Evolutionary conservation across 106 monocot genomes (phyloP).

Genomic region (Dioscorea zingiberensis): DNA sequence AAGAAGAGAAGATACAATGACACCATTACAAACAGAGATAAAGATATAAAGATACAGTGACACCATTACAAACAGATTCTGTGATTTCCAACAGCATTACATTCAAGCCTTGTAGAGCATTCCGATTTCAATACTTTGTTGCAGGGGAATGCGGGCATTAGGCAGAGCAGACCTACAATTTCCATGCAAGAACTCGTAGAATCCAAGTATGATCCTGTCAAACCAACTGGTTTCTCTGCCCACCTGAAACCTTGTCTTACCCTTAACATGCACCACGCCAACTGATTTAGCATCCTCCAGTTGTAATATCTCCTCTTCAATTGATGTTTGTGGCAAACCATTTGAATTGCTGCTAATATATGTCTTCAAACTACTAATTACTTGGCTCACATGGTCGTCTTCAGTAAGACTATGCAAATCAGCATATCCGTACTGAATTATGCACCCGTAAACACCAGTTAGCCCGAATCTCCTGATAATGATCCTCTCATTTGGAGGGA

Average conservation of each 20-base stretch:
- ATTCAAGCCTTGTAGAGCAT: conserved; percentile 61
- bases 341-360: conserved; percentile 22
- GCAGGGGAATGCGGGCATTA: conserved; percentile 35
- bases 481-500: conserved; percentile 36
- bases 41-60: no score
- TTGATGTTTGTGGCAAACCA: background rate
- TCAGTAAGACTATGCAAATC: conserved; percentile 29
- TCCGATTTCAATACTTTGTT: conserved; percentile 59
- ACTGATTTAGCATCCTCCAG: conserved; percentile 32
- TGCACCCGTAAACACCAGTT: conserved; percentile 46
- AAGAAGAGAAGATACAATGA: no score
- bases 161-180: conserved; percentile 68
- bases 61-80: no score
- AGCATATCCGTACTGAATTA: conserved; percentile 61
- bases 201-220: conserved; percentile 52
- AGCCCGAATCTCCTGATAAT: conserved; percentile 33
- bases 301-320: conserved; percentile 29
- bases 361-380: conserved; percentile 19
- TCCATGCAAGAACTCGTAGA: conserved; percentile 68
- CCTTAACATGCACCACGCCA: conserved; percentile 58
- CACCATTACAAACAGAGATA: no score
- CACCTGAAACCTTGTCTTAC: conserved; percentile 59
- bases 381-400: conserved; percentile 41
- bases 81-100: no score
- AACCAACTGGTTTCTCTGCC: conserved; percentile 30